Evolutionary conservation across 2,329 filamentous ascomycete species (phyloP), one percentile per base, ranked within the genome.

Genomic region (Phyllosticta paracitricarpa): DNA sequence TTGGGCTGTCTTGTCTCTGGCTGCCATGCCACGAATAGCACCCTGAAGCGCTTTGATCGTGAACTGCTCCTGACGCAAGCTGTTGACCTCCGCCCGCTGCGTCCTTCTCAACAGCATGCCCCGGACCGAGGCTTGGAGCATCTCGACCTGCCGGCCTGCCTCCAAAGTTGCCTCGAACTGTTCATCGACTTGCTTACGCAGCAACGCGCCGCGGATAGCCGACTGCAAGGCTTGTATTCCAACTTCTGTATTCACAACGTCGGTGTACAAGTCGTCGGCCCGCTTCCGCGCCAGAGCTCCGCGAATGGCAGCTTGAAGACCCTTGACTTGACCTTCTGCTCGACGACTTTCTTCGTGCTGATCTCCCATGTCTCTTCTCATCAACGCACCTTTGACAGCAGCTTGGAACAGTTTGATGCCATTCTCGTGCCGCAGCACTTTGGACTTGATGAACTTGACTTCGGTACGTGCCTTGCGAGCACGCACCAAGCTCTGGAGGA

Each of bases 401-500:
- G 82, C 82, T 70, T 86, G 83, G 60, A 85, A 76, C n/a, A 78
- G 70, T 48, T 77, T 74, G 52, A 80, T 72, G 10, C 78, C 78
- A 56, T 73, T 66, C 33, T 77, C 73, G 53, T 81, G 77, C 52
- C 71, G 69, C 58, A 79, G 75, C 17, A 79, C 76, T 65, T 67
- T 77, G 65, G 66, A 79, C 68, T 71, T 86, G 53, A 77, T 76
- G 59, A 70, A 70, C 63, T 78, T 75, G 17, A 77, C 77, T 65
- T 79, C 67, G 5, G 72, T 71, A 64, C 78, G 68, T 22, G 78
- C 76, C 64, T 78, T 89, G 63, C 82, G 82, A 24, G 87, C 89
- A 68, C 89, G 81, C 70, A 91, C 83, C 55, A 96, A 79, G 71
- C 86, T 96, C 74, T 99, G 94, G 12, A 99, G 78, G 68, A 86